phyloP scores from a whole-genome alignment of 1,139 yeast genomes.

The Maudiozyma humilis region DNA sequence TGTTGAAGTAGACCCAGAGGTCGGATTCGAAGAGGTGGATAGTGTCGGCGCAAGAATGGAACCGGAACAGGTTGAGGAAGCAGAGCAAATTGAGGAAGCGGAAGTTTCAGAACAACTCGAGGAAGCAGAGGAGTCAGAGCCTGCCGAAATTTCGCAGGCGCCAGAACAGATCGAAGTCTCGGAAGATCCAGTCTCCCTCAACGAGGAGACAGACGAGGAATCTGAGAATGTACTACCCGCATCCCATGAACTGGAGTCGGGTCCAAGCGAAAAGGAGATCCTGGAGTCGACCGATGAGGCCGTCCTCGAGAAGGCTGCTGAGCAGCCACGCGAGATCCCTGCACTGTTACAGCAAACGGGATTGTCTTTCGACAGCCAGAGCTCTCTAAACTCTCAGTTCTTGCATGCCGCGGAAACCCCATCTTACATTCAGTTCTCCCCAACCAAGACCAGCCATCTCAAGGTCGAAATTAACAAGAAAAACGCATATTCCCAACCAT shows the following conservation, averaged over 20 bases:
- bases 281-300: background rate
- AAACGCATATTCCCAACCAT: constrained; percentile 30
- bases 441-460: constrained; percentile 16
- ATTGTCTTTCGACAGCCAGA: background rate
- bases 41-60: background rate
- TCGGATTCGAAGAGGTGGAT: constrained; percentile 3
- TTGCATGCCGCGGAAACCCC: constrained; percentile 1
- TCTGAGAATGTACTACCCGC: background rate
- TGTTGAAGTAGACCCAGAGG: constrained; percentile 3
- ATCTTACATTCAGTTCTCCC: constrained; percentile 19
- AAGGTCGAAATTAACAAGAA: constrained; percentile 21
- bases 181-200: background rate
- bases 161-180: background rate
- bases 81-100: background rate
- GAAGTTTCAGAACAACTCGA: background rate
- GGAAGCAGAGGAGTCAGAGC: too few species aligned
- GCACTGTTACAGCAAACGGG: background rate
- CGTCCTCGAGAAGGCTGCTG: background rate
- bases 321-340: constrained; percentile 2
- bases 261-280: constrained; percentile 1
- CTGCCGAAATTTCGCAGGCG: background rate
- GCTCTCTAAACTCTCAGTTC: constrained; percentile 1
- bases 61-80: background rate
- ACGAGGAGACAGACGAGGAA: background rate
- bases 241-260: background rate